A percentile compares a stretch with the other conserved stretches of the same genome.
These are phyloP conservation scores for Xylariaceae sp. DNA, from an alignment of 2,329 filamentous ascomycete species.

Conservation along the genomic window DNA sequence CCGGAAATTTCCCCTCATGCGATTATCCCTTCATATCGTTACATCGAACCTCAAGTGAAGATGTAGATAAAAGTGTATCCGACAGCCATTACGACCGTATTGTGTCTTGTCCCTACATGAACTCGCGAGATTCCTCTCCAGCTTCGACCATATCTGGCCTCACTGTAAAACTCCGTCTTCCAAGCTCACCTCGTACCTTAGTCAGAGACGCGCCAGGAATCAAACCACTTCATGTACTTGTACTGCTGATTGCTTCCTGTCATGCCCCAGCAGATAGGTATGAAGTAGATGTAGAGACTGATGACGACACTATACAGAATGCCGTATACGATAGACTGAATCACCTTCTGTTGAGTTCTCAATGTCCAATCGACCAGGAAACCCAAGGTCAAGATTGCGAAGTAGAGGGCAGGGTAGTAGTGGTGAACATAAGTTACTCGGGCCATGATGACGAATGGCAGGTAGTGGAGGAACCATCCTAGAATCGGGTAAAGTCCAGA, in stretches of 20 bases:
- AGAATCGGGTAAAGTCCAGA: constrained; percentile 86
- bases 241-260: constrained; percentile 81
- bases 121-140: neutral
- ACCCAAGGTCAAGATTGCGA: constrained; percentile 86
- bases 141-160: constrained; percentile 3
- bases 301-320: constrained; percentile 74
- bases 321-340: constrained; percentile 72
- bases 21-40: constrained; percentile 30
- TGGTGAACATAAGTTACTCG: constrained; percentile 99
- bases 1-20: constrained; percentile 19
- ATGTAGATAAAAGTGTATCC: too few relatives aligned
- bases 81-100: too few relatives aligned
- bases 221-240: constrained; percentile 92
- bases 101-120: too few relatives aligned
- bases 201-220: constrained; percentile 82
- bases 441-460: constrained; percentile 96
- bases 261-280: constrained; percentile 97
- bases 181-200: constrained; percentile 32
- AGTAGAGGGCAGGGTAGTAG: constrained; percentile 98
- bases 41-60: constrained; percentile 22
- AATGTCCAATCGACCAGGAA: constrained; percentile 88
- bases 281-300: constrained; percentile 85
- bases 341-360: constrained; percentile 62
- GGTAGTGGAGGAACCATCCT: constrained; percentile 95
- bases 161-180: neutral